These are phyloP conservation scores for Trypanosoma theileri DNA, from an alignment of 208 protist genomes.

Conservation along the genomic window DNA sequence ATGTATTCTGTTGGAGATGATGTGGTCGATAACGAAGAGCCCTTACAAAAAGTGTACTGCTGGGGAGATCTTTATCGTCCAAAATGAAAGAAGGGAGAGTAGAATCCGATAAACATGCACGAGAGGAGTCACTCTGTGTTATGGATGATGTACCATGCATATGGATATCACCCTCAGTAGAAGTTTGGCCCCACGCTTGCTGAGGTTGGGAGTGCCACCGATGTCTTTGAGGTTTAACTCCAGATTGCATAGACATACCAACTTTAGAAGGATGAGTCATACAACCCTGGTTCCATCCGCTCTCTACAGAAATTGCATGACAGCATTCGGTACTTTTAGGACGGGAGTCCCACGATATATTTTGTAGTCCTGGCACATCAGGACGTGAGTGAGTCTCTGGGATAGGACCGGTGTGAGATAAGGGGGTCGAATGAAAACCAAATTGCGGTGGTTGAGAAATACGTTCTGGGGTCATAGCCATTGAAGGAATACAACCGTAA, in stretches of 20 bases:
- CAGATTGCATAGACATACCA: too few species aligned
- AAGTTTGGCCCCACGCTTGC: too few species aligned
- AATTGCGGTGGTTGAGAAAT: neutral
- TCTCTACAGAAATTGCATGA: too few species aligned
- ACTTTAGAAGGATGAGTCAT: too few species aligned
- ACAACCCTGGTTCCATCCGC: too few species aligned
- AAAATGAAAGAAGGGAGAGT: neutral
- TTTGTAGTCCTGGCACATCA: too few species aligned
- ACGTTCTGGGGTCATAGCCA: neutral
- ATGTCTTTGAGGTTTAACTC: too few species aligned
- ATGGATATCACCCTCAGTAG: neutral
- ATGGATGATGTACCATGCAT: neutral
- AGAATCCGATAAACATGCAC: neutral
- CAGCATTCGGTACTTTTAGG: too few species aligned
- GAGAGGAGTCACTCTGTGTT: neutral
- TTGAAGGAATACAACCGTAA: neutral
- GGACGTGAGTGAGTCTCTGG: neutral
- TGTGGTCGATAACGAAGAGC: neutral
- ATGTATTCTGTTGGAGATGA: neutral
- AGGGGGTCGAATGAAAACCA: neutral
- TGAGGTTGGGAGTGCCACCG: too few species aligned
- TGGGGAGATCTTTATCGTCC: constrained; percentile 15
- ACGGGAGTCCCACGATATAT: too few species aligned
- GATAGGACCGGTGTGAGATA: neutral
- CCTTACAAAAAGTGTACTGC: constrained; percentile 26